Evolutionary conservation across 129 eudicot genomes (phyloP).

Genomic region (Flaveria sonorensis): DNA sequence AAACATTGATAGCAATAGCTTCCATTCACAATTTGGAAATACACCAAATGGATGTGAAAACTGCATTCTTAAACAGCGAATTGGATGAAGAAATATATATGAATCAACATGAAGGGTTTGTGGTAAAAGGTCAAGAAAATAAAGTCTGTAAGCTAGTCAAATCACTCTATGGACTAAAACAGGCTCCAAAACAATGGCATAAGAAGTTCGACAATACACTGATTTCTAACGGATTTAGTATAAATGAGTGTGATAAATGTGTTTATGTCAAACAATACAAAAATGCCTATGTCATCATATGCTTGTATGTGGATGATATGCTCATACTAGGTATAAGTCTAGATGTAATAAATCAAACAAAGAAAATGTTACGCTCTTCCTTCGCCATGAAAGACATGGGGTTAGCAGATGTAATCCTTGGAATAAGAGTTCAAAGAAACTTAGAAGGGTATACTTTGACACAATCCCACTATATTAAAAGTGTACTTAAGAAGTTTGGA

Average conservation of each 20-base stretch:
- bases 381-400: background rate
- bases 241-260: background rate
- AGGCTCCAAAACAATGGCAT: background rate
- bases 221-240: background rate
- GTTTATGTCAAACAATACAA: conserved; percentile 3
- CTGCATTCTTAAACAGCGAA: background rate
- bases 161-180: background rate
- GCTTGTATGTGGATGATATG: background rate
- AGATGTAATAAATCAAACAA: background rate
- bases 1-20: background rate
- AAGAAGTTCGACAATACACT: background rate
- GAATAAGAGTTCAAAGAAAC: background rate
- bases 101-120: background rate
- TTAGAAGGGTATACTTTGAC: background rate
- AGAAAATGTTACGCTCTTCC: background rate
- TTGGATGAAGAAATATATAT: background rate
- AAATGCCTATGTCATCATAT: background rate
- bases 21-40: background rate
- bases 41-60: background rate
- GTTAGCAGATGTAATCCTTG: background rate
- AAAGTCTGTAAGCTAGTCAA: background rate
- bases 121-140: background rate
- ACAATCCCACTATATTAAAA: background rate
- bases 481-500: background rate
- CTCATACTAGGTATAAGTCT: background rate